Conservation (phyloP, 257 asterid genomes). For the Forsythia viridissima region DNA sequence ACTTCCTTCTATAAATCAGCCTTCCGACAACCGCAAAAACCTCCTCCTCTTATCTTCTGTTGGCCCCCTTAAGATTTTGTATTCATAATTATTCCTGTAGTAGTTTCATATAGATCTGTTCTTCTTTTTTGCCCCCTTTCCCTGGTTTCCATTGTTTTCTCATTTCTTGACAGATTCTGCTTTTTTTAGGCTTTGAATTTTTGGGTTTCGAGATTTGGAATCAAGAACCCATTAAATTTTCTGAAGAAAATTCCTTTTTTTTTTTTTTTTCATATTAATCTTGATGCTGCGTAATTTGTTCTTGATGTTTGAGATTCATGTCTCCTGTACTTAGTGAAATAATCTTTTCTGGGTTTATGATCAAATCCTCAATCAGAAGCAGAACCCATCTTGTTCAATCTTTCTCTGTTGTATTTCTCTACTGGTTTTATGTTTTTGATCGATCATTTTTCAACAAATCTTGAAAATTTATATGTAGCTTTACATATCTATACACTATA, state of each 20-base stretch:
- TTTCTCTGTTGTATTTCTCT: constrained; percentile 87
- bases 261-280: neutral
- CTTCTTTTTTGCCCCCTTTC: neutral
- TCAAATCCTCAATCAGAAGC: constrained; percentile 62
- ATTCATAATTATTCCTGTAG: neutral
- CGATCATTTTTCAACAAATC: constrained; percentile 2
- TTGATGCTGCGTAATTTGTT: constrained; percentile 35
- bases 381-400: constrained; percentile 90
- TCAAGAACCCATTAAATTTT: neutral
- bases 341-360: constrained; percentile 63
- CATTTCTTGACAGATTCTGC: neutral
- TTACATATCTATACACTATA: too few species aligned
- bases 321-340: constrained; percentile 77
- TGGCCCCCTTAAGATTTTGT: constrained; percentile 14
- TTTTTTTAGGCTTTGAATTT: neutral
- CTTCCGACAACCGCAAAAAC: constrained; percentile 30
- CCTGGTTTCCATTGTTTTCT: neutral
- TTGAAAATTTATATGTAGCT: neutral
- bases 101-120: neutral
- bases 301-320: constrained; percentile 57
- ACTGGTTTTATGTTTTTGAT: constrained; percentile 94
- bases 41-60: constrained; percentile 51
- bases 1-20: constrained; percentile 54
- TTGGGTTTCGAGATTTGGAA: neutral
- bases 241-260: neutral